Percentiles rank a stretch among this genome's conserved stretches.
These are phyloP conservation scores for Plectranthus barbatus DNA, from an alignment of 257 asterid species.

Conservation along the genomic window DNA sequence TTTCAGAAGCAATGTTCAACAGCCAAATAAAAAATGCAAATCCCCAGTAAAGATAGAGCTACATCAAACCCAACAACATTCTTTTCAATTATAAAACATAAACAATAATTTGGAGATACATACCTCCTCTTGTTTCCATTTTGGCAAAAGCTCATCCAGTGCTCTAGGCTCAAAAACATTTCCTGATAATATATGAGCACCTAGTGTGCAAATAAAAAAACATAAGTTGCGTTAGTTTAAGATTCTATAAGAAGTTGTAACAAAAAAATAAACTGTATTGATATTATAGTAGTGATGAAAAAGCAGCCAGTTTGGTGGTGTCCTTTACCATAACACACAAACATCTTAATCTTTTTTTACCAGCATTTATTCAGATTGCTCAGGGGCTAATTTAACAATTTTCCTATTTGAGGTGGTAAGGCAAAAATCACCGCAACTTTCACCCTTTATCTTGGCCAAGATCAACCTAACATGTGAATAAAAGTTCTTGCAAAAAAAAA, in stretches of 20 bases:
- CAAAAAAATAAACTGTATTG: neutral
- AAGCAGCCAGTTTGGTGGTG: neutral
- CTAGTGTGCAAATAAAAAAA: constrained; percentile 25
- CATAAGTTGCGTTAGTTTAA: constrained; percentile 1
- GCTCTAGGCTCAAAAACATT: constrained; percentile 95
- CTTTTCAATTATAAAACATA: neutral
- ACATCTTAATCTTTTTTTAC: neutral
- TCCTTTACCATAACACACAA: neutral
- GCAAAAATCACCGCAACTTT: neutral
- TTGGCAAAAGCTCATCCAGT: constrained; percentile 86
- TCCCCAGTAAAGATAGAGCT: neutral
- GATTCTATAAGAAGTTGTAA: neutral
- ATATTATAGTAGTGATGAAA: neutral
- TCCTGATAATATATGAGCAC: constrained; percentile 94
- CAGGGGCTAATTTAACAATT: neutral
- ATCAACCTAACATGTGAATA: neutral
- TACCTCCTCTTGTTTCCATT: constrained; percentile 84
- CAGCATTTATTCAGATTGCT: neutral
- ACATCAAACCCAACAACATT: neutral
- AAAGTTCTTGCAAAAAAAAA: neutral
- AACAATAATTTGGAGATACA: constrained; percentile 13
- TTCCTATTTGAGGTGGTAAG: neutral
- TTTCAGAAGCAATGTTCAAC: neutral
- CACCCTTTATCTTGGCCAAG: neutral
- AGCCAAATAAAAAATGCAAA: neutral